Conservation (phyloP, 768 basidiomycete genomes). For the Leccinum subgranulosum region DNA sequence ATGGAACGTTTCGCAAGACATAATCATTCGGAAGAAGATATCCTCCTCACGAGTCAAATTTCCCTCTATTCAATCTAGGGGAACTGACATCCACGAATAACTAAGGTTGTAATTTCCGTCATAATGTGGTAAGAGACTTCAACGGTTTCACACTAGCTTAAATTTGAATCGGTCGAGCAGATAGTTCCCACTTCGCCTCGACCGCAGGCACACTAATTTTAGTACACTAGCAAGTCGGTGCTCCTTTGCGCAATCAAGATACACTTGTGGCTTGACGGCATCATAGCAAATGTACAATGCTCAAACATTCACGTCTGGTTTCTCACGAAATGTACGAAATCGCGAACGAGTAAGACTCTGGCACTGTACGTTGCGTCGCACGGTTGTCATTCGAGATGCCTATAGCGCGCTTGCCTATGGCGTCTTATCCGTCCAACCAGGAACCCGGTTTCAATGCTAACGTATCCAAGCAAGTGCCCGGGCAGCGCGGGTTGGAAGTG, state of each 20-base stretch:
- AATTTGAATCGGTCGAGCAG: constrained; percentile 72
- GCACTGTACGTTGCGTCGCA: constrained; percentile 94
- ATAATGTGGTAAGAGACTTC: background rate
- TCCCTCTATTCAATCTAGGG: background rate
- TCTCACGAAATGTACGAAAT: constrained; percentile 91
- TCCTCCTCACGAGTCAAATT: constrained; percentile 10
- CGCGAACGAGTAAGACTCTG: constrained; percentile 75
- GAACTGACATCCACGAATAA: background rate
- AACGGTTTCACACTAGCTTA: background rate
- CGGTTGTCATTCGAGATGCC: constrained; percentile 93
- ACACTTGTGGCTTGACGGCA: constrained; percentile 95
- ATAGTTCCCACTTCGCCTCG: background rate
- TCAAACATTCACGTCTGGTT: constrained; percentile 56
- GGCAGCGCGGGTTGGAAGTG: constrained; percentile 73
- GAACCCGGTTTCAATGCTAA: constrained; percentile 91
- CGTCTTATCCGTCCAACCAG: constrained; percentile 81
- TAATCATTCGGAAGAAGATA: background rate
- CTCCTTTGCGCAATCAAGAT: constrained; percentile 77
- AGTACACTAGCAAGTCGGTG: constrained; percentile 57
- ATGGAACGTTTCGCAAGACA: constrained; percentile 17
- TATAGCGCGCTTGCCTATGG: constrained; percentile 53
- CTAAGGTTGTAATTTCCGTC: background rate
- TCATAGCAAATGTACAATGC: constrained; percentile 87
- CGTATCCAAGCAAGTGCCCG: constrained; percentile 93
- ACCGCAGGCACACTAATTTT: background rate